Percentiles rank a stretch among this genome's conserved stretches.
Conservation (phyloP, 1,139 yeast genomes). For the Candida anutae region DNA sequence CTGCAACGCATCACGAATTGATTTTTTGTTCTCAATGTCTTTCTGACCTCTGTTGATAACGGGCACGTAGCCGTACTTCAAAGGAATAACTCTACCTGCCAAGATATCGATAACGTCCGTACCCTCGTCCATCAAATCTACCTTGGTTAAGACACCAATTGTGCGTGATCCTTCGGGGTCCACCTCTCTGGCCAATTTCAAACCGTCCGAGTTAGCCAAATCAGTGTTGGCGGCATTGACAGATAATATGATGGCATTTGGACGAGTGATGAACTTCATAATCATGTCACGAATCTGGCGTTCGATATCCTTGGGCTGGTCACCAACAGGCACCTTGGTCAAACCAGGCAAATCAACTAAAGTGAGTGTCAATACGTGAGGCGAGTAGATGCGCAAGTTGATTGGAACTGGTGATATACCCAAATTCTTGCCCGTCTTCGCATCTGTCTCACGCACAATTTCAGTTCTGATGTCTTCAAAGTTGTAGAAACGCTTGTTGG, state of each 20-base stretch:
- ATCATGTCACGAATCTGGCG: constrained; percentile 91
- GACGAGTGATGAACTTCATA: constrained; percentile 87
- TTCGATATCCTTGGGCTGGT: constrained; percentile 97
- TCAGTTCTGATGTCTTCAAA: constrained; percentile 89
- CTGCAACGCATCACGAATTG: constrained; percentile 79
- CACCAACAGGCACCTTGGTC: constrained; percentile 99
- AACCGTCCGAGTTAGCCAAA: constrained; percentile 95
- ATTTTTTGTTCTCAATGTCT: constrained; percentile 81
- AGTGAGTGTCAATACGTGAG: constrained; percentile 91
- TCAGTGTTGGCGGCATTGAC: constrained; percentile 98
- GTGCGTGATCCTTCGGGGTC: constrained; percentile 97
- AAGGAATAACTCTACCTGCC: constrained; percentile 93
- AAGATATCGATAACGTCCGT: constrained; percentile 97
- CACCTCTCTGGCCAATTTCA: constrained; percentile 92
- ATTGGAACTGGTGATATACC: constrained; percentile 93
- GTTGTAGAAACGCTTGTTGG: constrained; percentile 79
- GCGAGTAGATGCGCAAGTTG: constrained; percentile 89
- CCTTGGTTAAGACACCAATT: constrained; percentile 94
- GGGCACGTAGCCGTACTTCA: constrained; percentile 94
- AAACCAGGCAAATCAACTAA: constrained; percentile 96
- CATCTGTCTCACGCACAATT: constrained; percentile 89
- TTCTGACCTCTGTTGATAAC: constrained; percentile 97
- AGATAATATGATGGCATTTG: constrained; percentile 90
- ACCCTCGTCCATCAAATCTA: constrained; percentile 96
- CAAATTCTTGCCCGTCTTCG: constrained; percentile 84